Conservation (phyloP, 78 protist genomes). For the Mastigamoeba balamuthi region DNA sequence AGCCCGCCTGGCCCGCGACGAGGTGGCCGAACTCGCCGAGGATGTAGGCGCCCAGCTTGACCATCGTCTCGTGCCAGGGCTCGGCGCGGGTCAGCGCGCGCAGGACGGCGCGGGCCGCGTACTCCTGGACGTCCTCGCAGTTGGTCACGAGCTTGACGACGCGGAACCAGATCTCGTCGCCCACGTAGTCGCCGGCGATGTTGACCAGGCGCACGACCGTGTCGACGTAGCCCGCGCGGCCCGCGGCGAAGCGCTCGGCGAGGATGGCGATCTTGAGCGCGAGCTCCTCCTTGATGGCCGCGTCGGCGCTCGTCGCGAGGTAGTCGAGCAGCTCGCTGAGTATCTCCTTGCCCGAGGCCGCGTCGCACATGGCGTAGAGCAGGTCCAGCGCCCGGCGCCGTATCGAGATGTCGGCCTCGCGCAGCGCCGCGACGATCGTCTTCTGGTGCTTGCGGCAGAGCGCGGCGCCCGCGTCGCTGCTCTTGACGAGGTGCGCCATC, state of each 20-base stretch:
- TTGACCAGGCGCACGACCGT: slow-evolving; percentile 67
- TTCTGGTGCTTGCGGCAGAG: slow-evolving; percentile 15
- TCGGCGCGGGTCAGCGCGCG: slow-evolving; percentile 32
- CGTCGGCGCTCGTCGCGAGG: slow-evolving; percentile 59
- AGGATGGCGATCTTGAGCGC: slow-evolving; percentile 90
- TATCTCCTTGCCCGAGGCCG: slow-evolving; percentile 37
- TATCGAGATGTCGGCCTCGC: slow-evolving; percentile 71
- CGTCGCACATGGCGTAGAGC: slow-evolving; percentile 84
- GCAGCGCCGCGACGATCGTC: slow-evolving; percentile 39
- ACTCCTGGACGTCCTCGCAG: slow-evolving; percentile 67
- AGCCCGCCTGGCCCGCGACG: slow-evolving; percentile 46
- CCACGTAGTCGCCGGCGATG: slow-evolving; percentile 83
- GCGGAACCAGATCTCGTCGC: slow-evolving; percentile 89
- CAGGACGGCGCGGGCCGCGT: slow-evolving; percentile 74
- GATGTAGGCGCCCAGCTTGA: slow-evolving; percentile 76
- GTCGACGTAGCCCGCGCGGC: slow-evolving; percentile 88
- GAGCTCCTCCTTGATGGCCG: slow-evolving; percentile 77
- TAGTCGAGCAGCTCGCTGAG: slow-evolving; percentile 78
- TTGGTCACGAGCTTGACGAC: slow-evolving; percentile 91
- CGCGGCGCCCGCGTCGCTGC: not conserved
- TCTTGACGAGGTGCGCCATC: slow-evolving; percentile 30
- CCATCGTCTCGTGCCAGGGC: slow-evolving; percentile 64
- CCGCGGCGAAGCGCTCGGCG: slow-evolving; percentile 82
- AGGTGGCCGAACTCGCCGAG: slow-evolving; percentile 93
- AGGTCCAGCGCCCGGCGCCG: slow-evolving; percentile 86